phyloP scores from a whole-genome alignment of 106 monocot species.

The Allium sativum region DNA sequence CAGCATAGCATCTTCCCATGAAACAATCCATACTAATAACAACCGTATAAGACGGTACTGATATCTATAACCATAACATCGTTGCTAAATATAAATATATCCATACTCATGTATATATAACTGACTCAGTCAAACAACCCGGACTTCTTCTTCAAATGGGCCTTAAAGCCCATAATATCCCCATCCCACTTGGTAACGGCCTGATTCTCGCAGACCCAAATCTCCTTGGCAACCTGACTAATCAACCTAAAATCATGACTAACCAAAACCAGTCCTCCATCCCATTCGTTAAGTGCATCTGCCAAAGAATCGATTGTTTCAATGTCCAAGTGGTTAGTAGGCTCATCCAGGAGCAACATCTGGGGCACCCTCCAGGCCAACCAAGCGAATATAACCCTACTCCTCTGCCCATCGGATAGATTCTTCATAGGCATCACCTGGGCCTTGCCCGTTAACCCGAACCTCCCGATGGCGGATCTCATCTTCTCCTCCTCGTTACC shows the following conservation, averaged over 20 bases:
- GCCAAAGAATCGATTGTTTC: slow-evolving; percentile 84
- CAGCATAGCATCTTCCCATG: too few relatives aligned
- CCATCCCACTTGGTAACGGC: slow-evolving; percentile 65
- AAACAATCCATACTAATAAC: too few relatives aligned
- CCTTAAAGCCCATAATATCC: slow-evolving; percentile 76
- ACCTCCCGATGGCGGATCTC: slow-evolving; percentile 70
- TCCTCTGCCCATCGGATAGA: slow-evolving; percentile 73
- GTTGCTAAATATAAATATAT: background rate
- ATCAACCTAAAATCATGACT: slow-evolving; percentile 87
- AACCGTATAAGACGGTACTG: too few relatives aligned
- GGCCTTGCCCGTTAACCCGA: slow-evolving; percentile 73
- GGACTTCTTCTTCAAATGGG: slow-evolving; percentile 69
- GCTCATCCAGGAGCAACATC: slow-evolving; percentile 72
- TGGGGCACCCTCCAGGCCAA: slow-evolving; percentile 77
- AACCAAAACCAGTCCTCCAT: slow-evolving; percentile 74
- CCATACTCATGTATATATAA: background rate
- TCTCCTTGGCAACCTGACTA: slow-evolving; percentile 77
- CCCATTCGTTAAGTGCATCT: slow-evolving; percentile 82
- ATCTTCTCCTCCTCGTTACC: slow-evolving; percentile 90
- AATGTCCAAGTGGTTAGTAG: slow-evolving; percentile 80
- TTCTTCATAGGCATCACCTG: slow-evolving; percentile 89
- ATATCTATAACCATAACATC: too few relatives aligned
- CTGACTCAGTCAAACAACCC: slow-evolving; percentile 30
- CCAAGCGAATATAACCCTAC: slow-evolving; percentile 77
- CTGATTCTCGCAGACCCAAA: slow-evolving; percentile 89